phyloP scores from a whole-genome alignment of 2,329 filamentous ascomycete species.

The Scedosporium boydii region DNA sequence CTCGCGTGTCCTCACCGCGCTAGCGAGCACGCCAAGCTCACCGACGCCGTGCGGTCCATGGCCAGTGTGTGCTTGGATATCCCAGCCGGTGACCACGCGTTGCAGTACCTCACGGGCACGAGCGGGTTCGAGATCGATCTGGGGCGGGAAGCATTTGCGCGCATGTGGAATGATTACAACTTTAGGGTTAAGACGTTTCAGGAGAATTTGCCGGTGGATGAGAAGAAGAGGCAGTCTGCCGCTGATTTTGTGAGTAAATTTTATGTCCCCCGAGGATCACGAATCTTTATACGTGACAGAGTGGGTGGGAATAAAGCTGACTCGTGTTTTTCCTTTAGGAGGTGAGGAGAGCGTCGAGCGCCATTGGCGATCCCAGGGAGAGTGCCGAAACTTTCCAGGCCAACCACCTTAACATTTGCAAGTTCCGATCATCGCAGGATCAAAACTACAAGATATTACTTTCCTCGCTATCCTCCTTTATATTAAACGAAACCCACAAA shows the following conservation, averaged over 20 bases:
- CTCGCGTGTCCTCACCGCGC: slow-evolving; percentile 20
- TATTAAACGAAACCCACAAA: slow-evolving; percentile 15
- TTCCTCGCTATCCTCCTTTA: slow-evolving; percentile 11
- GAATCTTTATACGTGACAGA: not conserved
- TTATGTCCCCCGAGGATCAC: not conserved
- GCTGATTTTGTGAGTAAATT: slow-evolving; percentile 8
- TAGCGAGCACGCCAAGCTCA: slow-evolving; percentile 16
- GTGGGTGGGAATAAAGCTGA: not conserved
- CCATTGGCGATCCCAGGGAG: slow-evolving; percentile 21
- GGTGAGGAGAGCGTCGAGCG: slow-evolving; percentile 14
- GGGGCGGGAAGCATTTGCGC: slow-evolving; percentile 16
- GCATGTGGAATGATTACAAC: slow-evolving; percentile 22
- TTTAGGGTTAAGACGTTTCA: slow-evolving; percentile 23
- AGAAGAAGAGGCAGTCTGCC: not conserved
- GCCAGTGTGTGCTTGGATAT: slow-evolving; percentile 15
- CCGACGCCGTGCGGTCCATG: slow-evolving; percentile 19
- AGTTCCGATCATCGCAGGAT: slow-evolving; percentile 21
- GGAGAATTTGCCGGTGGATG: slow-evolving; percentile 10
- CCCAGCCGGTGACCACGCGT: slow-evolving; percentile 11
- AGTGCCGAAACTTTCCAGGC: slow-evolving; percentile 23
- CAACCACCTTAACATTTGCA: slow-evolving; percentile 30
- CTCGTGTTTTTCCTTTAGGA: not conserved
- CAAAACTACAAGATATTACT: slow-evolving; percentile 17
- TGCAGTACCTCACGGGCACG: slow-evolving; percentile 18
- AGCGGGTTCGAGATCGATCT: slow-evolving; percentile 13